These are phyloP conservation scores for Corniculantispora saksenae DNA, from an alignment of 2,329 filamentous ascomycete species.

Conservation along the genomic window DNA sequence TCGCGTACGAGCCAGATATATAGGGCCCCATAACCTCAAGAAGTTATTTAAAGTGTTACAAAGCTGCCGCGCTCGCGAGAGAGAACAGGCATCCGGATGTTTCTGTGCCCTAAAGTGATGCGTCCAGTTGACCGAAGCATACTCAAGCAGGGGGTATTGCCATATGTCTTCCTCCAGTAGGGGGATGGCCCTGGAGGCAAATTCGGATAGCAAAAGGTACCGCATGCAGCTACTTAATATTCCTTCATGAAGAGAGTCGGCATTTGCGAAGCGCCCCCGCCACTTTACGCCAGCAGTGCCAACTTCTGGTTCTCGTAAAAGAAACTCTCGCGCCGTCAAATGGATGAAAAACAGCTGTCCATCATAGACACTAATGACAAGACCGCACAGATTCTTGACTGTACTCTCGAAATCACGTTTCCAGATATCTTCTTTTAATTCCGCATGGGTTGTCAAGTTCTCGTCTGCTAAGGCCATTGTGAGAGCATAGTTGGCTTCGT, in stretches of 20 bases:
- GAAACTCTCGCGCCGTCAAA: slow-evolving; percentile 9
- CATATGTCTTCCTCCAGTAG: not conserved
- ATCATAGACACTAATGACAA: slow-evolving; percentile 6
- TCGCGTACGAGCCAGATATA: not conserved
- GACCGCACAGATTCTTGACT: not conserved
- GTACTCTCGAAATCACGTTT: not conserved
- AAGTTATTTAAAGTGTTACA: not conserved
- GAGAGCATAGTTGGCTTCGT: not conserved
- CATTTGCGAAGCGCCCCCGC: not conserved
- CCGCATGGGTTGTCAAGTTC: not conserved
- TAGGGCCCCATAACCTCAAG: not conserved
- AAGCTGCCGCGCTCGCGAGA: not conserved
- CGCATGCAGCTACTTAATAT: not conserved
- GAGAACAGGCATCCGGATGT: not conserved
- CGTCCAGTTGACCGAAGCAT: not conserved
- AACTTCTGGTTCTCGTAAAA: not conserved
- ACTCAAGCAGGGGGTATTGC: not conserved
- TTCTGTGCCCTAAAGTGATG: not conserved
- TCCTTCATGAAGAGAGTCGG: not conserved
- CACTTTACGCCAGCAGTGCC: not conserved
- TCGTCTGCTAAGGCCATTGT: not conserved
- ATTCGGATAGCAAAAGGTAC: not conserved
- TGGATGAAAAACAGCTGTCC: slow-evolving; percentile 2
- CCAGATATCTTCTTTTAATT: not conserved
- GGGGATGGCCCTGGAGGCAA: not conserved